These are phyloP conservation scores for Thielaviopsis populi DNA, from an alignment of 2,329 filamentous ascomycete genomes.

Conservation along the genomic window DNA sequence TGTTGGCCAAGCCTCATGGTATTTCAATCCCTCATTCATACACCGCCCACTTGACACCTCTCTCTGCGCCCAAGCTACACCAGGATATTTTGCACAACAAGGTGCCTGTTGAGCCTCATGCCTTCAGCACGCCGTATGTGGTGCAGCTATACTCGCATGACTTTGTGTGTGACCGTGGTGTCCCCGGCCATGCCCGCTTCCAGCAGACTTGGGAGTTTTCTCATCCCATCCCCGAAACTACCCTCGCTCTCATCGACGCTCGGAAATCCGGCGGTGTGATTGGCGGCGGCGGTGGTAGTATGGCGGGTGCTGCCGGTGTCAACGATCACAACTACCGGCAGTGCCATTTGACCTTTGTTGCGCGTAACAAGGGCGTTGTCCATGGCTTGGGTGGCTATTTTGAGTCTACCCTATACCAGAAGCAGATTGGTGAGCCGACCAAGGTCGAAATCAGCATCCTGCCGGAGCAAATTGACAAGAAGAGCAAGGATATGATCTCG, in stretches of 20 bases:
- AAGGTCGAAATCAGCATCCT: slow-evolving; percentile 83
- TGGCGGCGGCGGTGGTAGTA: slow-evolving; percentile 54
- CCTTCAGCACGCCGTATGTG: slow-evolving; percentile 86
- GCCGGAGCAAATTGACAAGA: slow-evolving; percentile 76
- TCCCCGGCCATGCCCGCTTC: slow-evolving; percentile 46
- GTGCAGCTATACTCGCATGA: slow-evolving; percentile 84
- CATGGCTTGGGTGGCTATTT: slow-evolving; percentile 93
- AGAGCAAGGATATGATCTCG: slow-evolving; percentile 96
- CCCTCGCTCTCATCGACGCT: slow-evolving; percentile 39
- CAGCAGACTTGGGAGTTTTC: slow-evolving; percentile 68
- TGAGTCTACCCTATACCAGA: slow-evolving; percentile 78
- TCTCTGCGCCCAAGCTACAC: slow-evolving; percentile 73
- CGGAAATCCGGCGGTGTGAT: slow-evolving; percentile 49
- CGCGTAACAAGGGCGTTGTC: slow-evolving; percentile 63
- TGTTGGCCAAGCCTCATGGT: slow-evolving; percentile 61
- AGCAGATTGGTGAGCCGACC: slow-evolving; percentile 25
- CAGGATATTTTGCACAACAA: slow-evolving; percentile 57
- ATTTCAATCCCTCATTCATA: slow-evolving; percentile 92
- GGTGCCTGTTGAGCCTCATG: slow-evolving; percentile 45
- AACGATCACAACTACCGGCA: slow-evolving; percentile 88
- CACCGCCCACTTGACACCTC: slow-evolving; percentile 84
- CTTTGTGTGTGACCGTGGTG: slow-evolving; percentile 52
- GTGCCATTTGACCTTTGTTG: slow-evolving; percentile 63
- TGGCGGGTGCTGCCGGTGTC: slow-evolving; percentile 59
- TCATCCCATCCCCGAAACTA: slow-evolving; percentile 51